These are phyloP conservation scores for Podila clonocystis DNA, from an alignment of 192 early-diverging fungal species.

Conservation along the genomic window DNA sequence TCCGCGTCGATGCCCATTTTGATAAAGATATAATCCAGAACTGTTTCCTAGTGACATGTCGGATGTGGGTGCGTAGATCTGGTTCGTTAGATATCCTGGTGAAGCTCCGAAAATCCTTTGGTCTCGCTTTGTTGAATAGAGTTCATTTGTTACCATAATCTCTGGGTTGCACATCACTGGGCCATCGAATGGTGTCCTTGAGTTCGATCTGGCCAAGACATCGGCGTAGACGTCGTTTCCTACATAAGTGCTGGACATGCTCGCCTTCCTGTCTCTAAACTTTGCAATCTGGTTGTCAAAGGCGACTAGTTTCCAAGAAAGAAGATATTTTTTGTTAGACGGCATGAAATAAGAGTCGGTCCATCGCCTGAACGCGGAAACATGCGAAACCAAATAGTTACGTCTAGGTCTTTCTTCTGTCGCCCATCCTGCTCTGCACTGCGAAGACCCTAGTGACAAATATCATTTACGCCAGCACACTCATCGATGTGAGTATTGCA, in stretches of 20 bases:
- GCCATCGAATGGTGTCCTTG: constrained; percentile 72
- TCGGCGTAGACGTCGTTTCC: constrained; percentile 76
- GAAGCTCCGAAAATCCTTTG: neutral
- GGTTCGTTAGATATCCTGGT: too few species aligned
- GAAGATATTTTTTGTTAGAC: neutral
- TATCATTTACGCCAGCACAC: neutral
- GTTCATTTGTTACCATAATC: constrained; percentile 63
- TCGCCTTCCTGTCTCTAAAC: constrained; percentile 66
- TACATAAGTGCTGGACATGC: constrained; percentile 58
- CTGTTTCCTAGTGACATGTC: constrained; percentile 72
- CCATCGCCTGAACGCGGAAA: too few species aligned
- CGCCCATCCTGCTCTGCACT: constrained; percentile 88
- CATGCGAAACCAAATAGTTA: constrained; percentile 33
- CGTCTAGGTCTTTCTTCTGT: constrained; percentile 65
- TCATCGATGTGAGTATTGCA: too few species aligned
- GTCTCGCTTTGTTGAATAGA: neutral
- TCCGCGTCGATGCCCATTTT: constrained; percentile 79
- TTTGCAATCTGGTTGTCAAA: constrained; percentile 79
- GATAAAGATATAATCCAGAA: constrained; percentile 88
- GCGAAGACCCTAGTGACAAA: constrained; percentile 66
- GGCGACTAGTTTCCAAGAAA: constrained; percentile 57
- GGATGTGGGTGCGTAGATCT: constrained; percentile 3
- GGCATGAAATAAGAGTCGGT: neutral
- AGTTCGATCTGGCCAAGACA: constrained; percentile 59
- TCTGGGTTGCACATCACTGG: constrained; percentile 78